These are phyloP conservation scores for Cyclaneusma minus DNA, from an alignment of 2,329 filamentous ascomycete species.

Conservation along the genomic window DNA sequence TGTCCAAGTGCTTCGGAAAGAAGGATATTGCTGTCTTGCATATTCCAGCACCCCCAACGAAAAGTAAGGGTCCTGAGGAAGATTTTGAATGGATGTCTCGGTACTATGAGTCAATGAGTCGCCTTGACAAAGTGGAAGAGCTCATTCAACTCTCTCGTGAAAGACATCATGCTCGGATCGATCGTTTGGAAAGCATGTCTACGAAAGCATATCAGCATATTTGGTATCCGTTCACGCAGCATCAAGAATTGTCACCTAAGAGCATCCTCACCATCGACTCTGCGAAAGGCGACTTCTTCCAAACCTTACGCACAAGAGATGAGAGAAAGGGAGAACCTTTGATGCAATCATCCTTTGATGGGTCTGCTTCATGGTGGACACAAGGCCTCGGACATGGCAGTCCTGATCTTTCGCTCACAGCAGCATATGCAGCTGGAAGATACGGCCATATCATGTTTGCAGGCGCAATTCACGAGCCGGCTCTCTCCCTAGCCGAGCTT, in stretches of 20 bases:
- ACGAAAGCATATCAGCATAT: conserved; percentile 45
- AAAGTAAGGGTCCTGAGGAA: conserved; percentile 19
- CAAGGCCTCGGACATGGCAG: conserved; percentile 75
- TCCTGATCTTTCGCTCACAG: conserved; percentile 52
- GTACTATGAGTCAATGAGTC: conserved; percentile 43
- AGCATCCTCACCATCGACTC: conserved; percentile 67
- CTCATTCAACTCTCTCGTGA: conserved; percentile 34
- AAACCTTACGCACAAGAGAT: conserved; percentile 26
- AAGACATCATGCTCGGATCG: conserved; percentile 39
- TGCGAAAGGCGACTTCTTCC: conserved; percentile 65
- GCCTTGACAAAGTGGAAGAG: conserved; percentile 22
- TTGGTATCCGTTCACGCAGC: conserved; percentile 83
- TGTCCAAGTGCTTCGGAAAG: conserved; percentile 49
- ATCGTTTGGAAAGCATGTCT: conserved; percentile 44
- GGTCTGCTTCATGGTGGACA: conserved; percentile 84
- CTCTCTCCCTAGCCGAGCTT: conserved; percentile 49
- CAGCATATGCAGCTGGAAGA: conserved; percentile 66
- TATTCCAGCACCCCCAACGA: conserved; percentile 41
- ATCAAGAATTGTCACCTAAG: conserved; percentile 42
- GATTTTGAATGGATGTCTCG: conserved; percentile 41
- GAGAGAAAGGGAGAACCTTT: conserved; percentile 17
- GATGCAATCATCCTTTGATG: conserved; percentile 58
- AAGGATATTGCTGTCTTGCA: conserved; percentile 39
- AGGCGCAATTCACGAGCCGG: conserved; percentile 64
- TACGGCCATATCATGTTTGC: conserved; percentile 88